Evolutionary conservation across 2,329 filamentous ascomycete species (phyloP).

Genomic region (Cylindrodendrum hubeiense): DNA sequence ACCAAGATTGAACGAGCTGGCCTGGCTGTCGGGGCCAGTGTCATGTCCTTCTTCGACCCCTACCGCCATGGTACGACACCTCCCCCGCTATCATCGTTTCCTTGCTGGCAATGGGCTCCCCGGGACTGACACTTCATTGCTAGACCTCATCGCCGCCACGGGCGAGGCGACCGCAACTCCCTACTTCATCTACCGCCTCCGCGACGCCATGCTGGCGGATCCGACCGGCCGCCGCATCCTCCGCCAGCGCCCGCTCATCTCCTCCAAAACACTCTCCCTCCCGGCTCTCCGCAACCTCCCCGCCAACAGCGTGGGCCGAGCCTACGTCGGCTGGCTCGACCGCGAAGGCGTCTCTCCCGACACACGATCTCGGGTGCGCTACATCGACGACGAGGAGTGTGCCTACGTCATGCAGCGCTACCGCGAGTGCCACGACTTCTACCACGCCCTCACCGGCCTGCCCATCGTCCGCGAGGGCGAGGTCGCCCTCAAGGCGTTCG

Average conservation of each 20-base stretch:
- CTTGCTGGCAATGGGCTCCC: background rate
- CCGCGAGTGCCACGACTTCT: conserved; percentile 97
- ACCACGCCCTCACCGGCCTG: conserved; percentile 92
- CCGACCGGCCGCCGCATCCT: conserved; percentile 92
- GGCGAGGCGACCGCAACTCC: conserved; percentile 95
- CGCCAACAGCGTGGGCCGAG: conserved; percentile 79
- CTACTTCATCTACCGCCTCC: conserved; percentile 93
- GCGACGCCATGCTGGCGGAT: conserved; percentile 87
- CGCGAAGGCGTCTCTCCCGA: conserved; percentile 94
- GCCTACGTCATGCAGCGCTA: conserved; percentile 99
- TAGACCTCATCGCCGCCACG: conserved; percentile 93
- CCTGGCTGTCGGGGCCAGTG: conserved; percentile 74
- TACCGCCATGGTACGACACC: conserved; percentile 75
- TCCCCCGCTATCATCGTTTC: background rate
- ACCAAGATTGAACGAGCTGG: conserved; percentile 81
- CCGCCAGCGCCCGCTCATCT: conserved; percentile 89
- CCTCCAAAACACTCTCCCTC: conserved; percentile 77
- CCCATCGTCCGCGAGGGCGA: conserved; percentile 96
- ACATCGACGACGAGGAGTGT: conserved; percentile 95
- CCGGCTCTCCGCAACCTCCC: conserved; percentile 79
- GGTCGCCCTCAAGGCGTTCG: conserved; percentile 96
- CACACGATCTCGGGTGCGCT: conserved; percentile 83
- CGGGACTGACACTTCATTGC: background rate
- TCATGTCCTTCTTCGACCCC: conserved; percentile 78
- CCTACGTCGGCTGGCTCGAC: conserved; percentile 93